A percentile compares a stretch with the other conserved stretches of the same genome.
Evolutionary conservation across 371 early-diverging fungal species (phyloP).

Genomic region (Apophysomyces elegans): DNA sequence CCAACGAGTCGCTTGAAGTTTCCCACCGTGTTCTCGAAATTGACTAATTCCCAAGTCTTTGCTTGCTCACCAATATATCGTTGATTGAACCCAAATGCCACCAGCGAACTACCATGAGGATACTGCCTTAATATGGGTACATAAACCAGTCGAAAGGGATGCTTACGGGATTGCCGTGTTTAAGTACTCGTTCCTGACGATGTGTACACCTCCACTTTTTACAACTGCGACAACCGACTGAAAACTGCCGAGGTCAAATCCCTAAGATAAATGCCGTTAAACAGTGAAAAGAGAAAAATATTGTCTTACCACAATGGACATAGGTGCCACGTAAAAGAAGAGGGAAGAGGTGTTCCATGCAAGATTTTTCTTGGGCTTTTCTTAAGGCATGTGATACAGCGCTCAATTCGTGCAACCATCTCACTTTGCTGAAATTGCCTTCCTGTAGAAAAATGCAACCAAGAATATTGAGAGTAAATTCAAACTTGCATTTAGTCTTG

Average conservation of each 20-base stretch:
- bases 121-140: neutral
- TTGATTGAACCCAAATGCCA: slow-evolving; percentile 92
- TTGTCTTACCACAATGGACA: no score
- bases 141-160: neutral
- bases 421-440: no score
- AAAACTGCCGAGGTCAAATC: slow-evolving; percentile 95
- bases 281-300: no score
- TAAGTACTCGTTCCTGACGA: slow-evolving; percentile 93
- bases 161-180: slow-evolving; percentile 93
- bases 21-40: slow-evolving; percentile 93
- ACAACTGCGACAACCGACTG: slow-evolving; percentile 94
- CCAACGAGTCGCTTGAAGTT: slow-evolving; percentile 95
- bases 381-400: no score
- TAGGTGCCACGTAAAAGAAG: no score
- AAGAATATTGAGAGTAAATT: no score
- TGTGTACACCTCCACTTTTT: slow-evolving; percentile 95
- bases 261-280: slow-evolving; percentile 31
- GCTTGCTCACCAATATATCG: slow-evolving; percentile 93
- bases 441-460: no score
- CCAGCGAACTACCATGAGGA: slow-evolving; percentile 63
- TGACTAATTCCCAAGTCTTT: slow-evolving; percentile 89
- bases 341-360: no score
- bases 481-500: no score
- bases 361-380: no score
- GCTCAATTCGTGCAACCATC: no score